Conservation (phyloP, 345 rosid genomes). For the Theobroma cacao region DNA sequence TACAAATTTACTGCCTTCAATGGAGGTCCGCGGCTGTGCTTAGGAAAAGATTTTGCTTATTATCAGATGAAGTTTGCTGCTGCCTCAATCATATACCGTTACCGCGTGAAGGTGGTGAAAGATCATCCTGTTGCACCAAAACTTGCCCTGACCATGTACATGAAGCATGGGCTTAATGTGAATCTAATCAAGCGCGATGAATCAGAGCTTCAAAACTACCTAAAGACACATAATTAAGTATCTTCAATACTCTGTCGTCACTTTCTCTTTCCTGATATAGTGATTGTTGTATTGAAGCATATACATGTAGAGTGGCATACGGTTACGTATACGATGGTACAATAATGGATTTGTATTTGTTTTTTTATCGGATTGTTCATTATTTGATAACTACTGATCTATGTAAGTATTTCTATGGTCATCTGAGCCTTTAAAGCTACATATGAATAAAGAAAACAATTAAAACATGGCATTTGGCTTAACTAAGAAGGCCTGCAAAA, state of each 20-base stretch:
- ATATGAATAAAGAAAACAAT: not conserved
- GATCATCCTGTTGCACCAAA: constrained; percentile 62
- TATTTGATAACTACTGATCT: not conserved
- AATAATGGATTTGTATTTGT: constrained; percentile 3
- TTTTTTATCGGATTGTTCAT: not conserved
- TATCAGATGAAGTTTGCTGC: constrained; percentile 84
- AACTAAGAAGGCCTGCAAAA: not conserved
- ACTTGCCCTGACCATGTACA: constrained; percentile 90
- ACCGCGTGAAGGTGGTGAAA: constrained; percentile 51
- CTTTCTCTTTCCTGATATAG: not conserved
- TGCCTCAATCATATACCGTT: constrained; percentile 69
- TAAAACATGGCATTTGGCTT: not conserved
- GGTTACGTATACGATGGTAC: not conserved
- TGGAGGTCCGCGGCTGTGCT: constrained; percentile 88
- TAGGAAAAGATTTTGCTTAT: constrained; percentile 94
- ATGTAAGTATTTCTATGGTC: not conserved
- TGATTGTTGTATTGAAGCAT: not conserved
- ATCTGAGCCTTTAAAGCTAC: not conserved
- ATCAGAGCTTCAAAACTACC: constrained; percentile 27
- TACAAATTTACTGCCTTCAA: constrained; percentile 93
- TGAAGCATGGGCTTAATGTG: constrained; percentile 75
- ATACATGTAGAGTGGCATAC: not conserved
- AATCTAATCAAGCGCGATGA: constrained; percentile 39
- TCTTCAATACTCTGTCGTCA: not conserved
- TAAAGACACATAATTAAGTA: not conserved